Conservation (phyloP, 768 basidiomycete species). For the Crepidotus variabilis region DNA sequence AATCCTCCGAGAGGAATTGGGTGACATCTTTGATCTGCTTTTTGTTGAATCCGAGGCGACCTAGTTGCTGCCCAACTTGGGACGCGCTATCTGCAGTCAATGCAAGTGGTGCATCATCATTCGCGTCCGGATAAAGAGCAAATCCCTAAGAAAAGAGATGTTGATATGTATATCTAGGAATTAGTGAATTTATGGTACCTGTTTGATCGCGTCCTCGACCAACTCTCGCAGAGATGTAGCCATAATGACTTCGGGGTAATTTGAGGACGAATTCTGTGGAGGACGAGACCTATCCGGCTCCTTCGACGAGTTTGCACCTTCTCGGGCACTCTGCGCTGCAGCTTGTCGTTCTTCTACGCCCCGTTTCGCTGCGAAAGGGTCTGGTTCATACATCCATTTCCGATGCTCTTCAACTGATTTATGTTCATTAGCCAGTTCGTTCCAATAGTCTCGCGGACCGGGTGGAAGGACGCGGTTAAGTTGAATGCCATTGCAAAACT, state of each 20-base stretch:
- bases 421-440: slow-evolving; percentile 66
- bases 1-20: slow-evolving; percentile 54
- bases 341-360: slow-evolving; percentile 64
- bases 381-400: slow-evolving; percentile 84
- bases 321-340: slow-evolving; percentile 46
- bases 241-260: slow-evolving; percentile 81
- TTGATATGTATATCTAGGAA: background rate
- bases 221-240: slow-evolving; percentile 66
- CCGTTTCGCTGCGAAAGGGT: slow-evolving; percentile 77
- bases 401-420: slow-evolving; percentile 63
- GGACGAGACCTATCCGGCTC: slow-evolving; percentile 13
- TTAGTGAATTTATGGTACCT: slow-evolving; percentile 35
- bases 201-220: slow-evolving; percentile 79
- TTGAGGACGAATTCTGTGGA: slow-evolving; percentile 14
- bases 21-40: slow-evolving; percentile 48
- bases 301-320: slow-evolving; percentile 21
- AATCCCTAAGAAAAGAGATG: slow-evolving; percentile 36
- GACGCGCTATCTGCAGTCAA: slow-evolving; percentile 40
- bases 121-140: slow-evolving; percentile 45
- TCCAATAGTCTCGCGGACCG: slow-evolving; percentile 87
- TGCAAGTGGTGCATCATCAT: slow-evolving; percentile 26
- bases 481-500: slow-evolving; percentile 77
- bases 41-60: slow-evolving; percentile 61
- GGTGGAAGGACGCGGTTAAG: slow-evolving; percentile 77
- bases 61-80: slow-evolving; percentile 51